Evolutionary conservation across 2,329 filamentous ascomycete genomes (phyloP).

Genomic region (Arthrobotrys iridis): DNA sequence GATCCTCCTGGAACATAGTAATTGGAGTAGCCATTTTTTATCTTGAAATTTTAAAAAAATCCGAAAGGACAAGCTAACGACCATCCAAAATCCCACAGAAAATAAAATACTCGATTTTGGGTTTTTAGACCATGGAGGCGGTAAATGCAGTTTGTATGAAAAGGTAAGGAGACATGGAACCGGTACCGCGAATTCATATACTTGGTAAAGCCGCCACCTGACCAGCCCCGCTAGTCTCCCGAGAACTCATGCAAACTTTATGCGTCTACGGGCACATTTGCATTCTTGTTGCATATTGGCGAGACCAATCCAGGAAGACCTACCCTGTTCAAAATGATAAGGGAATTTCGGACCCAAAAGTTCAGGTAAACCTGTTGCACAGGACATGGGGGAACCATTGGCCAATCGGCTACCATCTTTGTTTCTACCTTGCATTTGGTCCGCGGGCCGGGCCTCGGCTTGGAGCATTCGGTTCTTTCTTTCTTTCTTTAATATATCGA

Average conservation of each 20-base stretch:
- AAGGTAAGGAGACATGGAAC: too few species aligned
- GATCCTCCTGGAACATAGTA: neutral
- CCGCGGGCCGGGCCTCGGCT: too few species aligned
- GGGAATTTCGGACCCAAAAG: neutral
- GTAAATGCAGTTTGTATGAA: too few species aligned
- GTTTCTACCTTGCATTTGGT: too few species aligned
- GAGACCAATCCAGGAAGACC: neutral
- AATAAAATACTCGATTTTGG: neutral
- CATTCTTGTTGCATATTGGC: conserved; percentile 5
- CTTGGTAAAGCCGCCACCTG: conserved; percentile 10
- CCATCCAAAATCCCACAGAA: neutral
- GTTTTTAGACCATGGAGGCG: too few species aligned
- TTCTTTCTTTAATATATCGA: too few species aligned
- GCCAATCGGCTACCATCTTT: conserved; percentile 9
- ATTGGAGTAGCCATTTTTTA: too few species aligned
- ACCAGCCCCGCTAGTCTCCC: neutral
- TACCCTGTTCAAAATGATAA: neutral
- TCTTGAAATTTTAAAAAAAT: too few species aligned
- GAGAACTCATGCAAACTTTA: conserved; percentile 4
- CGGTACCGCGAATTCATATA: too few species aligned
- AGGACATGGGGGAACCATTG: neutral
- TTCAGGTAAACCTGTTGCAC: too few species aligned
- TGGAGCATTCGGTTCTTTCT: too few species aligned
- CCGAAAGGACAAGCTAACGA: neutral
- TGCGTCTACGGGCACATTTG: conserved; percentile 5